Base-by-base conservation (phyloP, 768 basidiomycete genomes). In the Cystofilobasidium bisporidii region DNA sequence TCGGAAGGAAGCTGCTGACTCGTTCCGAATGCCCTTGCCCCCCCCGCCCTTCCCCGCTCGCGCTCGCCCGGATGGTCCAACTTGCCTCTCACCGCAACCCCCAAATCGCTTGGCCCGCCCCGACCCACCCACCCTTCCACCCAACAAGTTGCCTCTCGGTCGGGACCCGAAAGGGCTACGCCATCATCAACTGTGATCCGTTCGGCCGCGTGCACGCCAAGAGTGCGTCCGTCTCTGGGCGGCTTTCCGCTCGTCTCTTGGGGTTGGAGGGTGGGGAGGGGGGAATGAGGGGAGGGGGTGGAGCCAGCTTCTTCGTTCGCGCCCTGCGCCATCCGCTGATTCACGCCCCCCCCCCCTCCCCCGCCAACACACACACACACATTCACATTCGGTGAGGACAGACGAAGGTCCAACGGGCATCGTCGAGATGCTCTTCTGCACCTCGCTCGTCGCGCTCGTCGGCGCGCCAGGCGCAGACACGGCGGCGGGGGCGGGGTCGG, bases 361-460 rank as follows among this genome's bases (percentile, higher is more conserved):
- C 41, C 53, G 36, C 12, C 36, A 6, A n/a, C n/a, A n/a, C n/a
- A n/a, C n/a, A n/a, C n/a, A n/a, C n/a, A n/a, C n/a, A n/a, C n/a
- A n/a, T n/a, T n/a, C n/a, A n/a, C n/a, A n/a, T n/a, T n/a, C n/a
- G n/a, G n/a, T 36, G 36, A 14, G 50, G 24, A 57, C 65, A 91
- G 94, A 88, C 73, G 92, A 97, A 68, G 93, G 94, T 11, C 90
- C 94, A 2, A 84, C 89, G 22, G 91, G 92, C 28, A 96, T 96
- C 70, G 94, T 97, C 20, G 96, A 99, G 78, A 99, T 99, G 96
- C 82, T 99, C 68, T 99, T 99, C 80, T 97, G 93, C 79, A 99
- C 96, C 8, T 96, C 92, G 26, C 84, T 99, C 70, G 91, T 99
- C 57, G 96, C 96, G 0, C 82, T 99, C 38, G 96, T 98, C 26